These are phyloP conservation scores for Cynanchum wilfordii DNA, from an alignment of 257 asterid genomes.

Conservation along the genomic window DNA sequence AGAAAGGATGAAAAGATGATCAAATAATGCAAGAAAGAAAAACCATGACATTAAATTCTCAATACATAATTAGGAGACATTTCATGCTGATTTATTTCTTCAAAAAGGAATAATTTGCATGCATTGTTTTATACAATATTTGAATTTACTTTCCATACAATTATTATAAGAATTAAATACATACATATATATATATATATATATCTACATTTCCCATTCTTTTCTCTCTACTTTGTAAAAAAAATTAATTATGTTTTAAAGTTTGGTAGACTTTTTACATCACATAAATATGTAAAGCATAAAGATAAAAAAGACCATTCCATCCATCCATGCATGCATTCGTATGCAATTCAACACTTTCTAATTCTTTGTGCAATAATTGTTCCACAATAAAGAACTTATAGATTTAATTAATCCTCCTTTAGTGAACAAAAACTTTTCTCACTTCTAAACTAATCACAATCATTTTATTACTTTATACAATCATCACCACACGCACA, in stretches of 20 bases:
- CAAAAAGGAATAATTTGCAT: conserved; percentile 17
- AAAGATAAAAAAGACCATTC: conserved; percentile 14
- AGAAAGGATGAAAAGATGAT: conserved; percentile 20
- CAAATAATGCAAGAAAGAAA: conserved; percentile 21
- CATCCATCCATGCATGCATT: neutral
- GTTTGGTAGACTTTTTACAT: conserved; percentile 29
- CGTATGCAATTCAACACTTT: neutral
- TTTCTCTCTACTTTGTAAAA: neutral
- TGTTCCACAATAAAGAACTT: neutral
- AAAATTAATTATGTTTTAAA: too few species aligned
- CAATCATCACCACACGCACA: too few species aligned
- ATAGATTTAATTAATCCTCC: too few species aligned
- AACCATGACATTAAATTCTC: conserved; percentile 19
- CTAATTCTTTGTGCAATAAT: neutral
- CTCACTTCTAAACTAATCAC: too few species aligned
- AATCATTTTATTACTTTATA: too few species aligned
- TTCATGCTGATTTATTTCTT: conserved; percentile 23
- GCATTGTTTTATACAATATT: conserved; percentile 17
- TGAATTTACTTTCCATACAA: conserved; percentile 19
- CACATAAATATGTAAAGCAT: conserved; percentile 15
- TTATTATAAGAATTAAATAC: conserved; percentile 21
- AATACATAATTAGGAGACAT: conserved; percentile 20
- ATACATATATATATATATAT: too few species aligned
- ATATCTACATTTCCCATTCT: neutral
- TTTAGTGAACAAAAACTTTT: too few species aligned